A percentile compares a stretch with the other conserved stretches of the same genome.
Conservation (phyloP, 1,139 yeast genomes). For the Saccharomyces hybrid region DNA sequence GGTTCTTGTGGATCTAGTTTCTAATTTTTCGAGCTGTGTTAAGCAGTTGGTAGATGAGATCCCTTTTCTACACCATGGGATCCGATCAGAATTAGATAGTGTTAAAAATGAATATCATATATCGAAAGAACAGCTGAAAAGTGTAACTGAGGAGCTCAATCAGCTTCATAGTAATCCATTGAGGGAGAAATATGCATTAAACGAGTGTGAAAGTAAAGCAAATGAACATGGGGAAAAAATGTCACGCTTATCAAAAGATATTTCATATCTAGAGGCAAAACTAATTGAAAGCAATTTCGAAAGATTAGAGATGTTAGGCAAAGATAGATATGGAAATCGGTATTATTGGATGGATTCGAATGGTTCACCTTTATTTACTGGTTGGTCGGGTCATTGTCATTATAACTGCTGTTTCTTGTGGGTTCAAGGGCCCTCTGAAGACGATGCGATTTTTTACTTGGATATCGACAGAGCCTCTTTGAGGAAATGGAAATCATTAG, state of each 20-base stretch:
- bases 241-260: constrained; percentile 40
- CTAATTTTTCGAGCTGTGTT: neutral
- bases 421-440: constrained; percentile 5
- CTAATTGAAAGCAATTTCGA: constrained; percentile 68
- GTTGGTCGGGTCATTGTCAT: neutral
- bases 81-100: neutral
- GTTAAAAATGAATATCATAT: neutral
- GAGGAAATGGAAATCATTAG: neutral
- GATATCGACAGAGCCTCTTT: neutral
- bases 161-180: neutral
- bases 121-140: neutral
- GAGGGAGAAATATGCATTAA: neutral
- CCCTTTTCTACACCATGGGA: neutral
- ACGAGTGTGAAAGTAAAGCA: constrained; percentile 7
- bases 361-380: constrained; percentile 47
- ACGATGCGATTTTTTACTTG: neutral
- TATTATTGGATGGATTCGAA: constrained; percentile 95
- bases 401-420: neutral
- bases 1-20: neutral
- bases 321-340: constrained; percentile 74
- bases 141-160: neutral
- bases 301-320: constrained; percentile 68
- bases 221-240: constrained; percentile 23
- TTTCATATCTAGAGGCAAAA: constrained; percentile 46
- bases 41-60: neutral